Conservation (phyloP, 2,329 filamentous ascomycete species). For the Aspergillus bombycis region DNA sequence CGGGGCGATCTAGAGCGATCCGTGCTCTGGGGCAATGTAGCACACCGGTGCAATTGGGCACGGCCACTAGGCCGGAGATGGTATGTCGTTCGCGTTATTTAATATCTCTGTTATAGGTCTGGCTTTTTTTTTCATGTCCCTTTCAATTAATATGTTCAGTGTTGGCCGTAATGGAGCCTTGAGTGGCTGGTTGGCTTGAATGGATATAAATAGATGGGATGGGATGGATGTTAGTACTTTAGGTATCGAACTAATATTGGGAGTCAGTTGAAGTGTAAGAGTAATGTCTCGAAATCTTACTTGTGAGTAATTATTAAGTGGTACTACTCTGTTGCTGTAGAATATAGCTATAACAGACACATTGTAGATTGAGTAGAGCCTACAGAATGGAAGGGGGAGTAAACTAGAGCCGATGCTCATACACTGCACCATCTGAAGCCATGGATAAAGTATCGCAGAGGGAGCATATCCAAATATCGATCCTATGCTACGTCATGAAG, state of each 20-base stretch:
- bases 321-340: too few species aligned
- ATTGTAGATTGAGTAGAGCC: too few species aligned
- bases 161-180: too few species aligned
- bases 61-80: not conserved
- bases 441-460: constrained; percentile 24
- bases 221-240: too few species aligned
- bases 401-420: constrained; percentile 33
- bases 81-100: not conserved
- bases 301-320: too few species aligned
- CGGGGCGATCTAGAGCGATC: not conserved
- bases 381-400: constrained; percentile 20
- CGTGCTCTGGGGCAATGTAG: not conserved
- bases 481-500: constrained; percentile 24
- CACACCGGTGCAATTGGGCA: not conserved
- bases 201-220: too few species aligned
- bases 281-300: too few species aligned
- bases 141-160: too few species aligned
- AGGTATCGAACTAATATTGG: too few species aligned
- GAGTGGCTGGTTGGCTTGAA: too few species aligned
- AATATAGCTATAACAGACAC: too few species aligned
- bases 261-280: too few species aligned
- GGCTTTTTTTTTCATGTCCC: not conserved
- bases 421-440: constrained; percentile 30
- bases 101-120: not conserved
- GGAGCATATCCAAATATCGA: constrained; percentile 31